Base-by-base conservation (phyloP, 2,329 filamentous ascomycete species). In the Colletotrichum higginsianum region DNA sequence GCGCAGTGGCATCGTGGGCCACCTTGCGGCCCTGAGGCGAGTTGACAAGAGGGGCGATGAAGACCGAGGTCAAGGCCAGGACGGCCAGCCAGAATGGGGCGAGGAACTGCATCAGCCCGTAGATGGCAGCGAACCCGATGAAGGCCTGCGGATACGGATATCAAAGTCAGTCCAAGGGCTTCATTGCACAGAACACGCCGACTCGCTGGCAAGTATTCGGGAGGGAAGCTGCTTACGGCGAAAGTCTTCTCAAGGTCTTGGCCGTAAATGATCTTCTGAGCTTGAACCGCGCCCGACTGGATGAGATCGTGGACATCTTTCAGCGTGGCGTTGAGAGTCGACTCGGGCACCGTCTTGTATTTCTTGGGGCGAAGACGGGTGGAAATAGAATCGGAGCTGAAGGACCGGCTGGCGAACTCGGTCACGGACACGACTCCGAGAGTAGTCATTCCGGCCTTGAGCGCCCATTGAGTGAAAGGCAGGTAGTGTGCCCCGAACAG, bases 251-350 rank as follows among this genome's bases (percentile, higher is more conserved):
- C 44, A 4, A 71, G 46, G 16, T 71, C 64, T 38, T 71, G 23
- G 6, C 68, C 68, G 13, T 57, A 66, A 2, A 62, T 26, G 5
- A 56, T 52, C 18, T 50, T 58, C n/a, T 71, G 68, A 3, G 44
- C 42, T 30, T 67, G 44, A 3, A 71, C 44, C 2, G 52, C 50
- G 12, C 42, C 30, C 15, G 62, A 61, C 46, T 71, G 68, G n/a
- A 67, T 26, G 2, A 71, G 52, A 18, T 71, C 68, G 15, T 71
- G 68, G 2, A 71, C 16, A 38, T 71, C 68, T 23, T 47, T 67
- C 23, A 71, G 16, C 4, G 49, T 58, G 15, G 52, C 64, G 26
- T 71, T 71, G 16, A 71, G 68, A 1, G 52, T 63, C 15, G 50
- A 38, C 11, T 71, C 68, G 11, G 58, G 42, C 1, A 71, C 15